Conservation (phyloP, 352 stramenopile species). For the Globisporangium polare region DNA sequence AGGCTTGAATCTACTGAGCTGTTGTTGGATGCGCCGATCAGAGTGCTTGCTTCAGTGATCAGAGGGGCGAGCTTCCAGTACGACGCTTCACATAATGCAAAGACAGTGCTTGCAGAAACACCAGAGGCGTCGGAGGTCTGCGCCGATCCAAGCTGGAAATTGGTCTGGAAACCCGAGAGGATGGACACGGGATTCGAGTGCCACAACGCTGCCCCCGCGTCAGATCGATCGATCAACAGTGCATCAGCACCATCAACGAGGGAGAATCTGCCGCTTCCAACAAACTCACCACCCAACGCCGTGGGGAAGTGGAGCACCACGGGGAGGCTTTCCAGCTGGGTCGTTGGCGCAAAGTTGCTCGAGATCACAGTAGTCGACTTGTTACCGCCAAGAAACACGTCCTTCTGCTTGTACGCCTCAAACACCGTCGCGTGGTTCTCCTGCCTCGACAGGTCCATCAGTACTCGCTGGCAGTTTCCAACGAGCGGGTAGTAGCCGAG, state of each 20-base stretch:
- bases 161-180: conserved; percentile 46
- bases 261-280: conserved; percentile 39
- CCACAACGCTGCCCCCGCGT: conserved; percentile 48
- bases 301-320: conserved; percentile 39
- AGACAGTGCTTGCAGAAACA: conserved; percentile 23
- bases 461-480: conserved; percentile 48
- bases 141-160: conserved; percentile 28
- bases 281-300: conserved; percentile 33
- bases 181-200: conserved; percentile 27
- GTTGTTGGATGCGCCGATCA: conserved; percentile 3
- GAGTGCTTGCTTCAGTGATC: conserved; percentile 29
- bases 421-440: conserved; percentile 74
- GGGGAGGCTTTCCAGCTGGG: conserved; percentile 24
- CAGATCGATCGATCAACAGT: conserved; percentile 24
- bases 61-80: conserved; percentile 68
- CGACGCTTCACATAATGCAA: conserved; percentile 60
- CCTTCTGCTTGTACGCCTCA: conserved; percentile 26
- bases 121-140: conserved; percentile 6
- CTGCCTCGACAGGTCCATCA: conserved; percentile 64
- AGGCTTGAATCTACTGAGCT: conserved; percentile 11
- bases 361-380: conserved; percentile 6
- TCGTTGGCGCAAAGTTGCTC: conserved; percentile 28
- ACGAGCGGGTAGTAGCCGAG: conserved; percentile 78
- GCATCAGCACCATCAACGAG: conserved; percentile 20
- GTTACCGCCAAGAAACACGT: conserved; percentile 2